Evolutionary conservation across 345 rosid genomes (phyloP).

Genomic region (Brassica incana): DNA sequence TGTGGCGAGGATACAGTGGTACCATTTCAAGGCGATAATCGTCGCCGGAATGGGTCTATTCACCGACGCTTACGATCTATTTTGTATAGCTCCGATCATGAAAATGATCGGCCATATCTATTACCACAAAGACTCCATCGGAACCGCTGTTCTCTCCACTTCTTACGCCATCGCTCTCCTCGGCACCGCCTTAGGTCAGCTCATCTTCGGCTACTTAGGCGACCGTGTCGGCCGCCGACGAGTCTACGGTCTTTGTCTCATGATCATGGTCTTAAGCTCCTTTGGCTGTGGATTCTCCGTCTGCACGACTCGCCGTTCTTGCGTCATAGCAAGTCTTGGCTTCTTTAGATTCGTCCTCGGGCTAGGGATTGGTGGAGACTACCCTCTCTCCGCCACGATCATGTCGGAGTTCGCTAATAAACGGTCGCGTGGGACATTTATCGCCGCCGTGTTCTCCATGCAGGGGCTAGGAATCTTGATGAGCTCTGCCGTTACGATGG

Average conservation of each 20-base stretch:
- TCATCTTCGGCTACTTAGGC: slow-evolving; percentile 62
- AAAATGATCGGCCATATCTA: slow-evolving; percentile 51
- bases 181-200: slow-evolving; percentile 63
- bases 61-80: slow-evolving; percentile 55
- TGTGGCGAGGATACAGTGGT: slow-evolving; percentile 46
- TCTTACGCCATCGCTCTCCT: slow-evolving; percentile 53
- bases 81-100: slow-evolving; percentile 46
- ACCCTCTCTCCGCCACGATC: slow-evolving; percentile 75
- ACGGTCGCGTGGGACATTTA: slow-evolving; percentile 67
- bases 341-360: slow-evolving; percentile 70
- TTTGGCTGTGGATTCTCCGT: slow-evolving; percentile 65
- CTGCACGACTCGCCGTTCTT: slow-evolving; percentile 46
- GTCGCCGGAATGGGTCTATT: slow-evolving; percentile 57
- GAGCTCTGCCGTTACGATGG: slow-evolving; percentile 56
- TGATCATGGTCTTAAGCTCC: slow-evolving; percentile 61
- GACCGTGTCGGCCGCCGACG: slow-evolving; percentile 61
- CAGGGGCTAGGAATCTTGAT: slow-evolving; percentile 72
- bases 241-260: slow-evolving; percentile 60
- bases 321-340: slow-evolving; percentile 59
- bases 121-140: slow-evolving; percentile 26
- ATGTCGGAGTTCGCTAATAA: slow-evolving; percentile 84
- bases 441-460: slow-evolving; percentile 75
- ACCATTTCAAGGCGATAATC: slow-evolving; percentile 50
- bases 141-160: slow-evolving; percentile 32
- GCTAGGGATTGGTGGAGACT: slow-evolving; percentile 76